Base-by-base conservation (phyloP, 306 rosid genomes). In the Styphnolobium japonicum region DNA sequence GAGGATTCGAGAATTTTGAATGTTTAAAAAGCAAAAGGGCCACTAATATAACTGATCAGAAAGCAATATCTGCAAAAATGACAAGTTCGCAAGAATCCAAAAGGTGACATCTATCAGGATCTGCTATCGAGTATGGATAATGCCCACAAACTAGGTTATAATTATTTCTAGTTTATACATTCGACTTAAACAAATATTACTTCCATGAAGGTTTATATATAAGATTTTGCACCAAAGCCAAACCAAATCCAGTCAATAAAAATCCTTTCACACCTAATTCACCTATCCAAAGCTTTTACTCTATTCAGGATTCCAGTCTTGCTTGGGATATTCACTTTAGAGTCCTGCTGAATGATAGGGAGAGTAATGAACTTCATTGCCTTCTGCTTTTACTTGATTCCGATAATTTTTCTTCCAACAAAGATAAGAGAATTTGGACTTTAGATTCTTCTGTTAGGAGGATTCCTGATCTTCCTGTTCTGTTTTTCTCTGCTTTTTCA, bases 81-180 rank as follows among this genome's bases (percentile, higher is more conserved):
- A 18, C 57, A 6, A 51, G 57, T 51, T 51, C 8, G 11, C 62
- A 18, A 61, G 74, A 58, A 42, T 39, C 65, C 31, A 18, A 62
- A 16, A 56, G 52, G 53, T 48, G 21, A 14, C 82, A 82, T 61
- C 21, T 60, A 36, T 48, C 40, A 25, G 34, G 21, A 53, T 56
- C 68, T 39, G 60, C 48, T 29, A 65, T 39, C 14, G 52, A 58
- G 23, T 55, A 64, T 64, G 58, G 60, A 40, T 73, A 64, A 73
- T 55, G 45, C 61, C 52, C 74, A 39, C 76, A 66, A 64, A 25
- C 57, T 80, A 11, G 37, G 66, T 18, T 52, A 52, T 37, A 37
- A 31, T 22, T 71, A 72, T 53, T 52, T 22, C 56, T 16, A 62
- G 58, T 39, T 37, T 63, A 51, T 25, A 36, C 48, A 23, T 71